Base-by-base conservation (phyloP, 2,329 filamentous ascomycete genomes). In the Aurifilum marmelostoma region DNA sequence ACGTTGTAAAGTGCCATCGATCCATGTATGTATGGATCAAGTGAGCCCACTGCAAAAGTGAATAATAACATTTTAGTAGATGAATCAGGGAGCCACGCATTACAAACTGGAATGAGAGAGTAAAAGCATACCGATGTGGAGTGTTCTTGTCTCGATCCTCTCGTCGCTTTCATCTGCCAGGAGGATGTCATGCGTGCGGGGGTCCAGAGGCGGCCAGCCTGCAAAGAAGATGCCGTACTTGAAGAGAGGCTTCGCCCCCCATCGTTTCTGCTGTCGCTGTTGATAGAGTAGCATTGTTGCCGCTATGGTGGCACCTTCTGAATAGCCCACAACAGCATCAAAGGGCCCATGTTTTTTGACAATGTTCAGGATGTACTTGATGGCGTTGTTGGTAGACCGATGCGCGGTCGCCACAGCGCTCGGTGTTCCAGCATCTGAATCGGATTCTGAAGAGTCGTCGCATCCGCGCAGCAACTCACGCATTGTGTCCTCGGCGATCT, bases 1-100 rank as follows among this genome's bases (percentile, higher is more conserved):
- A 89, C 82, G 72, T 88, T 88, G 77, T 85, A 89, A 3, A 90
- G 80, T 0, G 87, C 86, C 79, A 89, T 83, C 2, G 86, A 85
- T 0, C 88, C 88, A 43, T 87, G 81, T 2, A 89, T 81, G 72
- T 89, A 90, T 0, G 88, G 88, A 72, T 90, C 88, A 69, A 82
- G 77, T 14, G 83, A 85, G 12, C 85, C 85, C 62, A 87, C 82
- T 83, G 72, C 1, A 18, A 9, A 18, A n/a, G 43, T 3, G 43
- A n/a, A 3, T 7, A 47, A 47, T 9, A n/a, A 7, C 3, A n/a
- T 2, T 47, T 47, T 5, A 18, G 18, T 7, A n/a, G 4, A n/a
- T 1, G 1, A 18, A 3, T 18, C 16, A 43, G 21, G 41, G n/a
- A n/a, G 43, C 21, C 21, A n/a, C n/a, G 6, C 21, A 21, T 2